Percentiles rank a stretch among this genome's conserved stretches.
These are phyloP conservation scores for Chlorella sp. DNA, from an alignment of 139 green algal species.

Conservation along the genomic window DNA sequence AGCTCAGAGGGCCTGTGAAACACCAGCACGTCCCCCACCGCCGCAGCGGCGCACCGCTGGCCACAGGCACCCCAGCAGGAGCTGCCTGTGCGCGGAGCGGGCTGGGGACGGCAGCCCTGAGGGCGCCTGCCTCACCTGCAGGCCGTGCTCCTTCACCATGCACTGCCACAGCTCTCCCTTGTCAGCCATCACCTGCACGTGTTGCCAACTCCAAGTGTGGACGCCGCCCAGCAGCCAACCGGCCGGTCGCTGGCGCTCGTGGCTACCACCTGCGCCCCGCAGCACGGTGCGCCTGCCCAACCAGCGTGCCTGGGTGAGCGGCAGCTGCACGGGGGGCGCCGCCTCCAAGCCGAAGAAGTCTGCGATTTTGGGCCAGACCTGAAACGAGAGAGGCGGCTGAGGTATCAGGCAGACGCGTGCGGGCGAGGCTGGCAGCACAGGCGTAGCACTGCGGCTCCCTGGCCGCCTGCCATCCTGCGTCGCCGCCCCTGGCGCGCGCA, in stretches of 20 bases:
- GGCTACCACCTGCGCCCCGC: no score
- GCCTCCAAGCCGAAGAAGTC: constrained; percentile 12
- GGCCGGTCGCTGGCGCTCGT: not conserved
- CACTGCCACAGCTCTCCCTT: constrained; percentile 13
- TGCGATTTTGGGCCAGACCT: constrained; percentile 23
- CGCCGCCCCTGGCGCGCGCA: no score
- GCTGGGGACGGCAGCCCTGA: not conserved
- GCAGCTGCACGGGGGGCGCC: constrained; percentile 1
- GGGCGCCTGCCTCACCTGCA: not conserved
- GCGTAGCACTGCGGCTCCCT: not conserved
- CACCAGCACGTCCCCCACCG: not conserved
- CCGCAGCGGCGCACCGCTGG: not conserved
- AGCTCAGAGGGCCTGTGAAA: not conserved
- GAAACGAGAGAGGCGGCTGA: not conserved
- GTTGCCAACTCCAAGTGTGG: not conserved
- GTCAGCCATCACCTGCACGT: constrained; percentile 11
- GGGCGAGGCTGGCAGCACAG: not conserved
- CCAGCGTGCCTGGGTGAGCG: constrained; percentile 2
- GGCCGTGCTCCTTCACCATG: constrained; percentile 10
- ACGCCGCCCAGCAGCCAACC: not conserved
- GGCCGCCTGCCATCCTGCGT: not conserved
- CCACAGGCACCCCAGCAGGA: not conserved
- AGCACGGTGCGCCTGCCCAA: no score
- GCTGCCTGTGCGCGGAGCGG: not conserved
- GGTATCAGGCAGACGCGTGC: not conserved